Conservation (phyloP, 495 filamentous ascomycete species). For the Penicillium turbatum region DNA sequence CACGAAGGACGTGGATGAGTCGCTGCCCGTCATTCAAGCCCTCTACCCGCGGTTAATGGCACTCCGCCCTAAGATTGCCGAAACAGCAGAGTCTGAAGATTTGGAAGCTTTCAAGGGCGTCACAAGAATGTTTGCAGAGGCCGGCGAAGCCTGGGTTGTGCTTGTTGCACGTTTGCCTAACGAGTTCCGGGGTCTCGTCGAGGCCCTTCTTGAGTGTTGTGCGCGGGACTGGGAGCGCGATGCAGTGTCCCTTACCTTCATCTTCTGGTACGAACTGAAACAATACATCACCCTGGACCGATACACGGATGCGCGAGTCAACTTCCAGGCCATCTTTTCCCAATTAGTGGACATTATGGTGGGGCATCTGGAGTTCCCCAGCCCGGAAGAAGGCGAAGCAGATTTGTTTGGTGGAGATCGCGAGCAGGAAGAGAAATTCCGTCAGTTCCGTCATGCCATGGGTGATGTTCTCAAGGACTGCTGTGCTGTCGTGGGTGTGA, state of each 20-base stretch:
- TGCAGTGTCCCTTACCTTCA: conserved; percentile 84
- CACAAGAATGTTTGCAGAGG: conserved; percentile 85
- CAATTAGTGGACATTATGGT: conserved; percentile 91
- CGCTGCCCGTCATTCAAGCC: conserved; percentile 68
- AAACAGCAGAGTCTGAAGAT: conserved; percentile 75
- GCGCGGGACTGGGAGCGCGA: conserved; percentile 82
- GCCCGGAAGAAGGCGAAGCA: conserved; percentile 63
- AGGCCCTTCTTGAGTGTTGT: conserved; percentile 85
- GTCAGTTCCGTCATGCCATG: conserved; percentile 94
- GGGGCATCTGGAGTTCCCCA: conserved; percentile 83
- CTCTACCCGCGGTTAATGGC: conserved; percentile 81
- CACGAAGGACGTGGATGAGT: conserved; percentile 85
- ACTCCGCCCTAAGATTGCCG: conserved; percentile 71
- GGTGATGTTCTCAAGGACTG: conserved; percentile 97
- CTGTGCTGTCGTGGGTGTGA: conserved; percentile 89
- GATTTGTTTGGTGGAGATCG: conserved; percentile 95
- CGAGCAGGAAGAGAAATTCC: conserved; percentile 94
- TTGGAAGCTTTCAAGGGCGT: conserved; percentile 82
- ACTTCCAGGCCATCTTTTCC: conserved; percentile 73
- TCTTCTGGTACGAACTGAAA: conserved; percentile 98
- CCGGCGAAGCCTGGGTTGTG: conserved; percentile 90
- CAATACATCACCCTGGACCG: conserved; percentile 87
- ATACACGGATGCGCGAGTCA: conserved; percentile 74
- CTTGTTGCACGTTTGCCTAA: conserved; percentile 77
- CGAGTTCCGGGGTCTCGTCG: conserved; percentile 81